Conservation (phyloP, 1,284 basidiomycete species). For the Tausonia pullulans region DNA sequence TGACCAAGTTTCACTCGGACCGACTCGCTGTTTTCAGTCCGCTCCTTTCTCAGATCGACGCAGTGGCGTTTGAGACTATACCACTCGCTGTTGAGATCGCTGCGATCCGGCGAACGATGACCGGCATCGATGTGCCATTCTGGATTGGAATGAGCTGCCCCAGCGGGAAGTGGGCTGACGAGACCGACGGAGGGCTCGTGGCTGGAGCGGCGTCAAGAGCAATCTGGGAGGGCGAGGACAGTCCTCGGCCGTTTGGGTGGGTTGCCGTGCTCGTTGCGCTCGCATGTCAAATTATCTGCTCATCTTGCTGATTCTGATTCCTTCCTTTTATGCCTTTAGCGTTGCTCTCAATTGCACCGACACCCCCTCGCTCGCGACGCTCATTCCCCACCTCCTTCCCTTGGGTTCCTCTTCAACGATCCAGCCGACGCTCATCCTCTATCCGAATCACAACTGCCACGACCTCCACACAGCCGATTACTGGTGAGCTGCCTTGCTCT, state of each 20-base stretch:
- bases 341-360: conserved; percentile 17
- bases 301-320: neutral
- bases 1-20: conserved; percentile 56
- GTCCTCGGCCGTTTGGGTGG: neutral
- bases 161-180: conserved; percentile 15
- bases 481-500: conserved; percentile 3
- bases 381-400: conserved; percentile 8
- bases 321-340: neutral
- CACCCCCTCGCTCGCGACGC: neutral
- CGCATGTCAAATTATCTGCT: neutral
- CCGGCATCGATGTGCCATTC: conserved; percentile 5
- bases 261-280: neutral
- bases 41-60: conserved; percentile 38
- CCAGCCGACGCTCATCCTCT: conserved; percentile 9
- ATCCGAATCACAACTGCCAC: conserved; percentile 15
- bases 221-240: conserved; percentile 8
- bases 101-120: conserved; percentile 55
- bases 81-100: conserved; percentile 54
- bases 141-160: conserved; percentile 13
- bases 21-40: conserved; percentile 45
- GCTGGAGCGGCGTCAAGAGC: neutral
- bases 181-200: conserved; percentile 1
- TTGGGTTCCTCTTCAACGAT: neutral
- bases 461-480: conserved; percentile 12
- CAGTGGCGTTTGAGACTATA: conserved; percentile 67